Conservation (phyloP, 345 rosid species). For the Rhodamnia argentea region DNA sequence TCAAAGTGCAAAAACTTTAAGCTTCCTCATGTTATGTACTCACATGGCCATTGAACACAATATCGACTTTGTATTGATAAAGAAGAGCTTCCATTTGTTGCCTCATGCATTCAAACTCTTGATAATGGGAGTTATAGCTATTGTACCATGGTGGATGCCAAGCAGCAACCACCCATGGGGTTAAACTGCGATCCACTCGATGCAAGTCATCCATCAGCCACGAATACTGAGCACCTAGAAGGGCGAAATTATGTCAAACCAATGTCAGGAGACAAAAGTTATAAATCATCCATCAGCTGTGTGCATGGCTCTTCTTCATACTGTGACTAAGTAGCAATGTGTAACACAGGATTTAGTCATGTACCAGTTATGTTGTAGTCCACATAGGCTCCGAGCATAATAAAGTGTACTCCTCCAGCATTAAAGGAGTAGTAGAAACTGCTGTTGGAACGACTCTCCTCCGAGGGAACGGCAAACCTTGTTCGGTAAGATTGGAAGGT, state of each 20-base stretch:
- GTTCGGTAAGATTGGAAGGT: conserved; percentile 67
- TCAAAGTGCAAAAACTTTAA: not conserved
- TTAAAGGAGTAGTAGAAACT: conserved; percentile 80
- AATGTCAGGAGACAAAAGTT: not conserved
- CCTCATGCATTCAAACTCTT: conserved; percentile 94
- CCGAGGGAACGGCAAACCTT: conserved; percentile 65
- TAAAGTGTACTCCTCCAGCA: conserved; percentile 76
- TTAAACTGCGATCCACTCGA: conserved; percentile 36
- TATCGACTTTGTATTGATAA: conserved; percentile 53
- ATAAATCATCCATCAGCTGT: not conserved
- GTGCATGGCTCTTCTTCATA: not conserved
- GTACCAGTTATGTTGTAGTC: conserved; percentile 62
- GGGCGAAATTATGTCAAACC: not conserved
- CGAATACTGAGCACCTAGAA: conserved; percentile 50
- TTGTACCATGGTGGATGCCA: conserved; percentile 93
- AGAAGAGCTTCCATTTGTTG: conserved; percentile 79
- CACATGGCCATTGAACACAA: conserved; percentile 76
- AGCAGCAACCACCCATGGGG: conserved; percentile 81
- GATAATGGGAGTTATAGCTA: conserved; percentile 75
- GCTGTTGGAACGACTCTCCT: conserved; percentile 60
- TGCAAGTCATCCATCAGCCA: conserved; percentile 70
- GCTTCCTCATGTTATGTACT: conserved; percentile 8
- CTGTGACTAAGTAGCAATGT: not conserved
- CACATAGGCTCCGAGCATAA: conserved; percentile 83
- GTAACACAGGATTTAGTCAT: not conserved